Evolutionary conservation across 805 yeast genomes (phyloP).

Genomic region (Yarrowia hollandica): DNA sequence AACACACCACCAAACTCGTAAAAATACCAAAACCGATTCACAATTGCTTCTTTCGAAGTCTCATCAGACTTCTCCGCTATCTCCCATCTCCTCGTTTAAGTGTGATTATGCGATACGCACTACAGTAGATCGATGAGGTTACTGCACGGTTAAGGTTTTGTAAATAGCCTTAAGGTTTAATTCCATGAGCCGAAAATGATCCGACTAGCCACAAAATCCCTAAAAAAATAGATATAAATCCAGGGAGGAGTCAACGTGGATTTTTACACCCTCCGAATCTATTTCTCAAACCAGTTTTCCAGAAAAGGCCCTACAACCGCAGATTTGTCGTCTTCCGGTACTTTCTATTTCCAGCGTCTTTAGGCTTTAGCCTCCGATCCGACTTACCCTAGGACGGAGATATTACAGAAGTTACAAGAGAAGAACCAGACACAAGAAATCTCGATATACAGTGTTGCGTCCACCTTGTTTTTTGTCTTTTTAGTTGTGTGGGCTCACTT

Average conservation of each 20-base stretch:
- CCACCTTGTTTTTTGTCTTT: no score
- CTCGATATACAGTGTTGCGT: no score
- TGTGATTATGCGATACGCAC: slow-evolving; percentile 13
- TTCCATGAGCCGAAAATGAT: slow-evolving; percentile 5
- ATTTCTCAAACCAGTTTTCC: no score
- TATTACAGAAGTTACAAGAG: not conserved
- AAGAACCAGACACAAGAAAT: no score
- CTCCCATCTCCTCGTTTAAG: not conserved
- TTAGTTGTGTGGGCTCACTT: no score
- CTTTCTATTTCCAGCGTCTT: not conserved
- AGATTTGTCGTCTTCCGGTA: no score
- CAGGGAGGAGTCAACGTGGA: no score
- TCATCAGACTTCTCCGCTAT: not conserved
- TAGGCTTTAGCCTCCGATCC: slow-evolving; percentile 16
- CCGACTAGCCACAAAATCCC: not conserved
- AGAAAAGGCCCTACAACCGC: no score
- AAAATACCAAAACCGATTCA: no score
- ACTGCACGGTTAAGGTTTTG: not conserved
- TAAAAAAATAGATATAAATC: not conserved
- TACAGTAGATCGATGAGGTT: slow-evolving; percentile 20
- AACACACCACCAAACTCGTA: no score
- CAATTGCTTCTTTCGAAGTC: no score
- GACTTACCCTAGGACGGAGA: slow-evolving; percentile 8
- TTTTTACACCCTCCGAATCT: no score
- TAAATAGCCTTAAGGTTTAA: not conserved